Conservation (phyloP, 2,329 filamentous ascomycete genomes). For the Alternaria arborescens region DNA sequence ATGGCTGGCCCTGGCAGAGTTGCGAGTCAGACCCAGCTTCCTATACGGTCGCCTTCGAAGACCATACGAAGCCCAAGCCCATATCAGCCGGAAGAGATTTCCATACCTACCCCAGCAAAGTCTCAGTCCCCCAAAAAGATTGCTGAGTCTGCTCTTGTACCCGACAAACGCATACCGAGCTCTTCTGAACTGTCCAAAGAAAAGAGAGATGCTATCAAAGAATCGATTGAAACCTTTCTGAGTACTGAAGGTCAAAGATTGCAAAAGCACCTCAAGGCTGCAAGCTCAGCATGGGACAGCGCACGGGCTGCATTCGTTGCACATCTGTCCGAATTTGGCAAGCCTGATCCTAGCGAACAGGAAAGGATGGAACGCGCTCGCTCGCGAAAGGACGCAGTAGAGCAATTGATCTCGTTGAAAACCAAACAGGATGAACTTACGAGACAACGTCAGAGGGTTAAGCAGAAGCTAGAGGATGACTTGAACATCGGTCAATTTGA, state of each 20-base stretch:
- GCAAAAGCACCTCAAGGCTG: constrained; percentile 35
- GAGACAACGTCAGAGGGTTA: constrained; percentile 31
- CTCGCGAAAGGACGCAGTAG: constrained; percentile 42
- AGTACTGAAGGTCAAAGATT: constrained; percentile 34
- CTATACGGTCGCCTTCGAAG: constrained; percentile 41
- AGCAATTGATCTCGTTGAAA: constrained; percentile 36
- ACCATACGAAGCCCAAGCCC: constrained; percentile 24
- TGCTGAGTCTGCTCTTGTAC: constrained; percentile 6
- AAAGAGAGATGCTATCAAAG: constrained; percentile 28
- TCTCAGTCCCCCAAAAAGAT: constrained; percentile 32
- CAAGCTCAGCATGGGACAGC: constrained; percentile 36
- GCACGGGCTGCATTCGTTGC: constrained; percentile 36
- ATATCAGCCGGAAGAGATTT: constrained; percentile 23
- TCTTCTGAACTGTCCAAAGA: constrained; percentile 43
- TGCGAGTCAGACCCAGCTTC: constrained; percentile 23
- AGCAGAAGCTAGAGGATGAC: constrained; percentile 42
- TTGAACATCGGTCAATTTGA: constrained; percentile 40
- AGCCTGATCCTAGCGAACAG: constrained; percentile 28
- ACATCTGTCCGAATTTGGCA: constrained; percentile 37
- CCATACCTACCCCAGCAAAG: constrained; percentile 29
- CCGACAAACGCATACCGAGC: constrained; percentile 14
- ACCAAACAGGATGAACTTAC: constrained; percentile 27
- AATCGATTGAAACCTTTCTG: constrained; percentile 36
- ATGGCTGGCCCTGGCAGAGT: constrained; percentile 19
- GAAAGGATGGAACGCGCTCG: constrained; percentile 36